Base-by-base conservation (phyloP, 345 rosid species). In the Mercurialis annua region DNA sequence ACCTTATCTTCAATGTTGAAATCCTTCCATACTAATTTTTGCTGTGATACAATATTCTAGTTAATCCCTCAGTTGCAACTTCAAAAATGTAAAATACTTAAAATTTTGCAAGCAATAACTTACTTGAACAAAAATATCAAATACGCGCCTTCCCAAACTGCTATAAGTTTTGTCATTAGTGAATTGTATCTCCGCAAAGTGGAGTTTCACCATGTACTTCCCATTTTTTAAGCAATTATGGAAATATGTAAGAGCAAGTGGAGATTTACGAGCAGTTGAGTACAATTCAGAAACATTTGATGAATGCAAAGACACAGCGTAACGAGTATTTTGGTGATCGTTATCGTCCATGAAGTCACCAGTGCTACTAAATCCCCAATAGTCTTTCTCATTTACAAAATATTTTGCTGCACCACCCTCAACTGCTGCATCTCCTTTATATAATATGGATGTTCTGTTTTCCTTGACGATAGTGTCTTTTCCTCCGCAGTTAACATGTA, bases 301-400 rank as follows among this genome's bases (percentile, higher is more conserved):
- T n/a, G 80, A 58, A 15, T 71, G 71, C 23, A 47, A 33, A 42
- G 63, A 43, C 31, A 73, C 66, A 44, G 72, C 72, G 62, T 71
- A 80, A 12, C 72, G 68, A 44, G 51, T 62, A 67, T 79, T 81
- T 36, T 71, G 84, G 72, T 29, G 72, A 66, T 84, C 83, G 44
- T 79, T 5, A 53, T 87, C 89, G 77, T 89, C 96, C 86, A 79
- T 70, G 76, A 68, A 89, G 77, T 89, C 87, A 38, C 96, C 90
- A 36, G 82, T 82, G 79, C 84, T 89, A 66, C 89, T 85, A 59
- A 85, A 82, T 49, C 92, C 96, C 96, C 90, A 89, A 54, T 74
- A 38, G 66, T 48, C 27, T 21, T 65, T 31, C 30, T 64, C 79
- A 26, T 74, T 62, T 38, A 74, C 6, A 81, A 23, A 77, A 79